These are phyloP conservation scores for Hemisphaericaspora xylofermentans DNA, from an alignment of 1,139 yeast genomes.

Conservation along the genomic window DNA sequence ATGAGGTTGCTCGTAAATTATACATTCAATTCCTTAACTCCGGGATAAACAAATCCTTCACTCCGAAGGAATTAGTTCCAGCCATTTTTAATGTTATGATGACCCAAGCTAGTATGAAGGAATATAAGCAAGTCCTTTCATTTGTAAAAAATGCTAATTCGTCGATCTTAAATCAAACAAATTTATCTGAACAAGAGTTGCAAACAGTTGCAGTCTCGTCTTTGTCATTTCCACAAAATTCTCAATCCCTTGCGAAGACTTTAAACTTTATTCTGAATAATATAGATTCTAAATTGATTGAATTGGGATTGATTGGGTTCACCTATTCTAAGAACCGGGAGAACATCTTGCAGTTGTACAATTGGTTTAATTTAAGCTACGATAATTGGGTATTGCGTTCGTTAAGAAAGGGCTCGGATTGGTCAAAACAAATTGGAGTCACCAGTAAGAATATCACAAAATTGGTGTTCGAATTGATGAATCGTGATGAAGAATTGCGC, in stretches of 20 bases:
- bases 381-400: slow-evolving; percentile 50
- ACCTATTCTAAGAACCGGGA: slow-evolving; percentile 4
- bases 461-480: slow-evolving; percentile 44
- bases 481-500: slow-evolving; percentile 28
- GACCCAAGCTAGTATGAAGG: slow-evolving; percentile 40
- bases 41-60: slow-evolving; percentile 46
- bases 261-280: slow-evolving; percentile 56
- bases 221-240: slow-evolving; percentile 46
- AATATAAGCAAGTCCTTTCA: slow-evolving; percentile 56
- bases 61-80: slow-evolving; percentile 46
- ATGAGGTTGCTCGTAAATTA: slow-evolving; percentile 33
- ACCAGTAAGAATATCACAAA: slow-evolving; percentile 42
- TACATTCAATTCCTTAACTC: slow-evolving; percentile 46
- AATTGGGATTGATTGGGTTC: slow-evolving; percentile 55
- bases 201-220: slow-evolving; percentile 57
- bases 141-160: slow-evolving; percentile 49
- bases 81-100: slow-evolving; percentile 35
- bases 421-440: slow-evolving; percentile 38
- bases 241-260: slow-evolving; percentile 49
- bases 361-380: slow-evolving; percentile 55
- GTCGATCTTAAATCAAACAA: slow-evolving; percentile 34
- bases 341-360: slow-evolving; percentile 39
- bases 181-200: slow-evolving; percentile 30
- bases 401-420: slow-evolving; percentile 43
- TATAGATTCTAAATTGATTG: slow-evolving; percentile 54